Evolutionary conservation across 1,284 basidiomycete species (phyloP).

Genomic region (Microstroma glucosiphilum): DNA sequence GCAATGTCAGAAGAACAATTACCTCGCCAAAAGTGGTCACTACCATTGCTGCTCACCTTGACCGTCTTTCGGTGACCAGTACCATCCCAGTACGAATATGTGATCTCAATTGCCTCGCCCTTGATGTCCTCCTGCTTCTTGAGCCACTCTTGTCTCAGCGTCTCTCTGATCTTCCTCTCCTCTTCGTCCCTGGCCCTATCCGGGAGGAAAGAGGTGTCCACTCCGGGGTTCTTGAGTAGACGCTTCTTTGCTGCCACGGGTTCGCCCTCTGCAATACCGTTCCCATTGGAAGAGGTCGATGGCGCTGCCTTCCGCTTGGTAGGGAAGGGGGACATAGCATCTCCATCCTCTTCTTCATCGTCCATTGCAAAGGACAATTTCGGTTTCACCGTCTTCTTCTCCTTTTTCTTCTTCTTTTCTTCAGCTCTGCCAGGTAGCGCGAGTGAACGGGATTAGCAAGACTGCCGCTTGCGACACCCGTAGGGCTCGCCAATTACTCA

Average conservation of each 20-base stretch:
- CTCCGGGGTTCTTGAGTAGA: conserved; percentile 78
- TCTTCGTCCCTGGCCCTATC: conserved; percentile 90
- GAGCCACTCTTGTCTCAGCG: conserved; percentile 83
- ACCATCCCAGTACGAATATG: conserved; percentile 97
- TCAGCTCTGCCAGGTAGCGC: conserved; percentile 22
- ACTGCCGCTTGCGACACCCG: neutral
- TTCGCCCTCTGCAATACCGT: too few species aligned
- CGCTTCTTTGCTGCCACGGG: conserved; percentile 59
- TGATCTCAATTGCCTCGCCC: conserved; percentile 79
- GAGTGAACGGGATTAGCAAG: too few species aligned
- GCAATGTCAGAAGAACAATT: conserved; percentile 46
- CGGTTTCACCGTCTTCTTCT: conserved; percentile 66
- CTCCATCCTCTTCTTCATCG: conserved; percentile 34
- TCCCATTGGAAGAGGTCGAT: neutral
- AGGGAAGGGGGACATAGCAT: neutral
- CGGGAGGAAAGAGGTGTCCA: conserved; percentile 96
- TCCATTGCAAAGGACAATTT: conserved; percentile 73
- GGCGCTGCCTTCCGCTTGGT: neutral
- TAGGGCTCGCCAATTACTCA: neutral
- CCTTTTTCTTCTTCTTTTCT: conserved; percentile 83
- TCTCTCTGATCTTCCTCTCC: conserved; percentile 79
- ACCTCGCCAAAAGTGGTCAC: conserved; percentile 54
- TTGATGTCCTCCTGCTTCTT: conserved; percentile 80
- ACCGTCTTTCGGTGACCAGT: conserved; percentile 92
- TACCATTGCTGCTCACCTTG: conserved; percentile 20